These are phyloP conservation scores for Acacia pycnantha DNA, from an alignment of 331 rosid species.

Conservation along the genomic window DNA sequence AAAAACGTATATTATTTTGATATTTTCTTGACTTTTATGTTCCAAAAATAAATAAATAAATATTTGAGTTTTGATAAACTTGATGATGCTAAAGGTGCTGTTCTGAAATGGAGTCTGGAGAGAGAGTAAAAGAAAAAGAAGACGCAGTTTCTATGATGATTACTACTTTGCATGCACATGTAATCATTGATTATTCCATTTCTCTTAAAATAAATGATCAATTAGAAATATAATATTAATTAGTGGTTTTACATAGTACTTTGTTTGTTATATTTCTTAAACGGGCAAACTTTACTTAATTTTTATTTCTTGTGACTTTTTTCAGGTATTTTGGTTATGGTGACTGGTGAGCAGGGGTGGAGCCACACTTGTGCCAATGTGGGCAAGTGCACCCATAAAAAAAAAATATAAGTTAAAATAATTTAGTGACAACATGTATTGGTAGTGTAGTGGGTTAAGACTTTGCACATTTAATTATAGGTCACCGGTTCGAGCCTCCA, in stretches of 20 bases:
- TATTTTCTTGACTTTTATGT: neutral
- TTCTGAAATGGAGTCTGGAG: neutral
- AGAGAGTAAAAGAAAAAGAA: neutral
- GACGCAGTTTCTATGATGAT: neutral
- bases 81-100: neutral
- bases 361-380: too few relatives aligned
- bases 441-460: too few relatives aligned
- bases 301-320: neutral
- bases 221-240: neutral
- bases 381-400: too few relatives aligned
- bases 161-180: neutral
- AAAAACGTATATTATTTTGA: neutral
- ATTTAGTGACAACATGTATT: too few relatives aligned
- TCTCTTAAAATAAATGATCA: neutral
- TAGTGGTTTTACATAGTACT: neutral
- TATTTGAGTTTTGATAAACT: neutral
- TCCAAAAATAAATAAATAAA: neutral
- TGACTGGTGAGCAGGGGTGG: too few relatives aligned
- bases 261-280: neutral
- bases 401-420: too few relatives aligned
- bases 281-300: neutral
- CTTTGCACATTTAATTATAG: too few relatives aligned
- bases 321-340: neutral
- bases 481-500: too few relatives aligned
- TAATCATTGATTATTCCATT: slow-evolving; percentile 5